Evolutionary conservation across 305 asterid genomes (phyloP).

Genomic region (Nicotiana rustica): DNA sequence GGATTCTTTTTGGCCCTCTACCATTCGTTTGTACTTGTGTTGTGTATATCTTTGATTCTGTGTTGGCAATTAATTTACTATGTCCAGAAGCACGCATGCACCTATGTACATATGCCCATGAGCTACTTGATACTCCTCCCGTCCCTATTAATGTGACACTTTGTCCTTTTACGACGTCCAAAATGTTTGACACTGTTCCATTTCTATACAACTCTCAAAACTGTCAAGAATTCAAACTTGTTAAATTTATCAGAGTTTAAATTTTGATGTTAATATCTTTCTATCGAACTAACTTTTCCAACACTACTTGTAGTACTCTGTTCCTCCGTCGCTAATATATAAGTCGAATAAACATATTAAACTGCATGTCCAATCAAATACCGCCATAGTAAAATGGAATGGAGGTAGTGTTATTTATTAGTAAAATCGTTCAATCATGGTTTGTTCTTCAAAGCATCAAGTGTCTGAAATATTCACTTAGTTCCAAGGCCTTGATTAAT

Average conservation of each 20-base stretch:
- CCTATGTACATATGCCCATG: not conserved
- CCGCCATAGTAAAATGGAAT: not conserved
- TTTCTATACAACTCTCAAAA: not conserved
- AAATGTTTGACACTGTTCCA: conserved; percentile 20
- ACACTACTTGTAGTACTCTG: not conserved
- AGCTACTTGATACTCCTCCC: not conserved
- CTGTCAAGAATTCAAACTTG: not conserved
- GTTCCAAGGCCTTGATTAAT: conserved; percentile 22
- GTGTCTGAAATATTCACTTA: conserved; percentile 3
- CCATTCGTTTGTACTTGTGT: not conserved
- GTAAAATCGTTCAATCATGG: not conserved
- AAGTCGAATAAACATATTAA: conserved; percentile 19
- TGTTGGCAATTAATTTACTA: conserved; percentile 1
- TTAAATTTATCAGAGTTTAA: not conserved
- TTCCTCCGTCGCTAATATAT: not conserved
- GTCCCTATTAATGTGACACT: conserved; percentile 13
- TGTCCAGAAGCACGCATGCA: conserved; percentile 27
- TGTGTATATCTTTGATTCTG: conserved; percentile 5
- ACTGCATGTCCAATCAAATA: conserved; percentile 1
- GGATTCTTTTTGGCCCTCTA: conserved; percentile 33
- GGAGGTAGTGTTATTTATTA: conserved; percentile 9
- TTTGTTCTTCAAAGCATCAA: not conserved
- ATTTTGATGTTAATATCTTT: conserved; percentile 4
- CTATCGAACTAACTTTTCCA: conserved; percentile 8
- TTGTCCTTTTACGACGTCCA: conserved; percentile 10